A percentile compares a stretch with the other conserved stretches of the same genome.
phyloP scores from a whole-genome alignment of 75 land plant genomes.

The Chamaecyparis obtusa region DNA sequence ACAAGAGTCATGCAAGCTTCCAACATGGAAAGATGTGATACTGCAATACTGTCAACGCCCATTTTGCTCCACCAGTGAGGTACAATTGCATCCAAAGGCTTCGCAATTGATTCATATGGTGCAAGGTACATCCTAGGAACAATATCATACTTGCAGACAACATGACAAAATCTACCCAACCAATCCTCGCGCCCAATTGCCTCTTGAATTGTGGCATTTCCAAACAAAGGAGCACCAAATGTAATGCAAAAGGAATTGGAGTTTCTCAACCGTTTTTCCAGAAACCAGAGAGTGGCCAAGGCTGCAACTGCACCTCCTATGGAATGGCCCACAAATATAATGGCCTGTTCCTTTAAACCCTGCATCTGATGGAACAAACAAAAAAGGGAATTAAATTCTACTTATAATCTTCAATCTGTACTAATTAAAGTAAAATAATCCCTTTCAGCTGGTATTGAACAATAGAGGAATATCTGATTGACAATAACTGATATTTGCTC shows the following conservation, averaged over 20 bases:
- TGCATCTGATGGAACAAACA: no score
- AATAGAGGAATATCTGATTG: neutral
- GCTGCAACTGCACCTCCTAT: slow-evolving; percentile 8
- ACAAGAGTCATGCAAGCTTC: neutral
- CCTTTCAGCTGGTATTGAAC: neutral
- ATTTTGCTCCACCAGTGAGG: slow-evolving; percentile 19
- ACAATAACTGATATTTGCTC: neutral
- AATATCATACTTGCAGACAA: no score
- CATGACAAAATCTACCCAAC: no score
- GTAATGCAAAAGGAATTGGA: slow-evolving; percentile 36
- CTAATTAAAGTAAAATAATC: neutral
- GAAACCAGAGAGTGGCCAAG: slow-evolving; percentile 5
- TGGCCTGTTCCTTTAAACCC: neutral
- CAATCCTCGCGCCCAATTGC: no score
- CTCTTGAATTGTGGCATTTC: no score
- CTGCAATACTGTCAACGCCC: neutral
- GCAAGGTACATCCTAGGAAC: no score
- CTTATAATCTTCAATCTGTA: neutral
- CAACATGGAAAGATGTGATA: neutral
- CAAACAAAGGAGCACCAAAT: slow-evolving; percentile 56
- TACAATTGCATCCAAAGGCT: slow-evolving; percentile 17
- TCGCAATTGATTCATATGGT: no score
- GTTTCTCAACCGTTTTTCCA: neutral
- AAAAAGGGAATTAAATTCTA: neutral
- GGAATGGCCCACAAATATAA: slow-evolving; percentile 9